phyloP scores from a whole-genome alignment of 2,329 filamentous ascomycete genomes.

The Fusarium lyarnte region DNA sequence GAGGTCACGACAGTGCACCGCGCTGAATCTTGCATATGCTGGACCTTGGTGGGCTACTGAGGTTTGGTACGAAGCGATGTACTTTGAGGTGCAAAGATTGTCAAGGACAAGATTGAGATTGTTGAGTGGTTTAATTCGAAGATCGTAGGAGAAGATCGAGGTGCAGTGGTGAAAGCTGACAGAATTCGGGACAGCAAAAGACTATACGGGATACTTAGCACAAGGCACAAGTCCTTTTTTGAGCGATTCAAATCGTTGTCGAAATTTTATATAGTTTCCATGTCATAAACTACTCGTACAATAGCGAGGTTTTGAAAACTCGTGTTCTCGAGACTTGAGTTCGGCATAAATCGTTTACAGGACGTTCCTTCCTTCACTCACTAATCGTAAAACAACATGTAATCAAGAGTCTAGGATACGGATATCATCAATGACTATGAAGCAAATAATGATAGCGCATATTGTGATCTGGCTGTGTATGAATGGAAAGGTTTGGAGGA shows the following conservation, averaged over 20 bases:
- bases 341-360: background rate
- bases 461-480: no score
- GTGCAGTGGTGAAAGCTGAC: background rate
- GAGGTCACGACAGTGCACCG: background rate
- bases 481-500: accelerated
- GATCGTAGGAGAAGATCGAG: background rate
- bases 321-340: background rate
- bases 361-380: background rate
- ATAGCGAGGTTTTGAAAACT: no score
- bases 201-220: accelerated
- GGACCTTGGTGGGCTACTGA: background rate
- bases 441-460: no score
- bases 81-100: background rate
- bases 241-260: no score
- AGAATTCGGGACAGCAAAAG: accelerated
- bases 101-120: no score
- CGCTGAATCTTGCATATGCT: background rate
- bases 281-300: no score
- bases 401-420: accelerated
- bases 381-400: no score
- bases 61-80: no score
- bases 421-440: background rate
- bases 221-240: no score
- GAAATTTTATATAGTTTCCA: no score
- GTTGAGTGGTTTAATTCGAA: background rate